phyloP scores from a whole-genome alignment of 2,329 filamentous ascomycete genomes.

The Orbilia oligospora region DNA sequence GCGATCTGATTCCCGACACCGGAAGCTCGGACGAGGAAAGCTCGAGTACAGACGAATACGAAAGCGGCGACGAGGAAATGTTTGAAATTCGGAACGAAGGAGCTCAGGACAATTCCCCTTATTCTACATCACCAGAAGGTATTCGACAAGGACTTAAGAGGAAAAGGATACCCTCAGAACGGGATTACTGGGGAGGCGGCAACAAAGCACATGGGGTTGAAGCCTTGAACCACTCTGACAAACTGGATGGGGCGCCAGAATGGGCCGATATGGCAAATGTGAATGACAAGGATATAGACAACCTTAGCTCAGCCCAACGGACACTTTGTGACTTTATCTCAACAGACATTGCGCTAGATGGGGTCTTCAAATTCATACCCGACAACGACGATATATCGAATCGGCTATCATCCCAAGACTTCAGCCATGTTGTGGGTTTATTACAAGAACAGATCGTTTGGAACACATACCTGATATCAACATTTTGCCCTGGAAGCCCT shows the following conservation, averaged over 20 bases:
- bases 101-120: slow-evolving; percentile 46
- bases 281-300: slow-evolving; percentile 56
- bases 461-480: slow-evolving; percentile 56
- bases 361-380: slow-evolving; percentile 48
- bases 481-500: slow-evolving; percentile 28
- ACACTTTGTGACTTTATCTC: slow-evolving; percentile 42
- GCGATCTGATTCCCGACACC: slow-evolving; percentile 48
- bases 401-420: slow-evolving; percentile 42
- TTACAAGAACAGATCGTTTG: slow-evolving; percentile 55
- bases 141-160: slow-evolving; percentile 52
- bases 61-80: slow-evolving; percentile 57
- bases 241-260: slow-evolving; percentile 42
- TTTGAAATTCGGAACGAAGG: slow-evolving; percentile 50
- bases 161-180: slow-evolving; percentile 37
- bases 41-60: slow-evolving; percentile 53
- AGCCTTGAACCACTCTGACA: slow-evolving; percentile 26
- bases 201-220: slow-evolving; percentile 51
- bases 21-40: slow-evolving; percentile 56
- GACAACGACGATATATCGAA: slow-evolving; percentile 55
- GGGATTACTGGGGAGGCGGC: slow-evolving; percentile 51
- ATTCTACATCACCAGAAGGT: slow-evolving; percentile 54
- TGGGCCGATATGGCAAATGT: slow-evolving; percentile 51
- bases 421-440: slow-evolving; percentile 43
- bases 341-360: slow-evolving; percentile 39
- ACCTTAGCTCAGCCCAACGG: slow-evolving; percentile 39